Conservation (phyloP, 2,329 filamentous ascomycete genomes). For the Colletotrichum navitas region DNA sequence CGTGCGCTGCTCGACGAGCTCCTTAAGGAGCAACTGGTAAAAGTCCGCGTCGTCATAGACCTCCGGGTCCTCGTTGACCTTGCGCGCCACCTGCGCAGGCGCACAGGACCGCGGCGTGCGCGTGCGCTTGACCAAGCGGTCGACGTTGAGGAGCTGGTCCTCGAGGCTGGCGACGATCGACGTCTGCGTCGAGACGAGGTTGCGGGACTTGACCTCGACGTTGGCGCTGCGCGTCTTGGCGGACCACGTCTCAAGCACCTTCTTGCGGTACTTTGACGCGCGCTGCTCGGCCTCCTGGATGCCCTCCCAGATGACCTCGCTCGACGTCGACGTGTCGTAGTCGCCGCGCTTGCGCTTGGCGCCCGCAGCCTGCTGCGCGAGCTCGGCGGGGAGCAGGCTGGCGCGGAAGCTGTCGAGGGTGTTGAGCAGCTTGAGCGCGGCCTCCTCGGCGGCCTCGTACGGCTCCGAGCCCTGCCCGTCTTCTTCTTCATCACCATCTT, state of each 20-base stretch:
- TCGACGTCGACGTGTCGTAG: constrained; percentile 66
- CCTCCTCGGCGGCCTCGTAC: constrained; percentile 84
- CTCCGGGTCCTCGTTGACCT: constrained; percentile 67
- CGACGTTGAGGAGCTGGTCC: constrained; percentile 74
- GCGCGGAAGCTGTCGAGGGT: constrained; percentile 79
- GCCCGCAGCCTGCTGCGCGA: constrained; percentile 57
- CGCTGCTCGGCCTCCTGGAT: constrained; percentile 75
- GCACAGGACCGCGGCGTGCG: constrained; percentile 82
- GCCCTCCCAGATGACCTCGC: constrained; percentile 77
- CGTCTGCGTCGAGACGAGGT: constrained; percentile 67
- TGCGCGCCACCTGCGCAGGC: constrained; percentile 73
- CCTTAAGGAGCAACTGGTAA: constrained; percentile 92
- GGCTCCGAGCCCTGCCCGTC: constrained; percentile 59
- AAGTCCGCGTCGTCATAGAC: constrained; percentile 97
- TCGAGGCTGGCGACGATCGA: constrained; percentile 76
- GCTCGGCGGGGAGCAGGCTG: constrained; percentile 63
- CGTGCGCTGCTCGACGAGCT: constrained; percentile 90
- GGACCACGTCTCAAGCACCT: constrained; percentile 91
- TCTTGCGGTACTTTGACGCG: constrained; percentile 72
- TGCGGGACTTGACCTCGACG: constrained; percentile 67
- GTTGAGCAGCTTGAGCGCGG: constrained; percentile 87
- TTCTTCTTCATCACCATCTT: constrained; percentile 39
- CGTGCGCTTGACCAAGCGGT: constrained; percentile 78
- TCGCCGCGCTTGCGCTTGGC: constrained; percentile 72
- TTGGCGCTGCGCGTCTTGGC: constrained; percentile 74